phyloP scores from a whole-genome alignment of 2,329 filamentous ascomycete genomes.

The Arthrobotrys entomopaga region DNA sequence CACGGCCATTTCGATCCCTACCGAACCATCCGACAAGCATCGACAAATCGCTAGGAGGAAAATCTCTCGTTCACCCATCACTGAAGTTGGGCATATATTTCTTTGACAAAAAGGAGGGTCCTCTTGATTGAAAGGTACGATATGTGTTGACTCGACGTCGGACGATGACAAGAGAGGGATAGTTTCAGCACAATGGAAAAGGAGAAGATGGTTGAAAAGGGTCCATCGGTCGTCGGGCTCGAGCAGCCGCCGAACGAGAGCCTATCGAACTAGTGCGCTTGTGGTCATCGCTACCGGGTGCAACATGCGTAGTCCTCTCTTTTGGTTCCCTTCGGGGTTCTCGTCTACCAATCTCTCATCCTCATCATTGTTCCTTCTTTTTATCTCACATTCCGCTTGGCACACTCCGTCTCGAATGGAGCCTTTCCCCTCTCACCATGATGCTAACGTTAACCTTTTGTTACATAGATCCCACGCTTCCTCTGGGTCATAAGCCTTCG shows the following conservation, averaged over 20 bases:
- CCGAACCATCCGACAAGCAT: background rate
- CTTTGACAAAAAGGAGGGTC: conserved; percentile 22
- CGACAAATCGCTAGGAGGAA: conserved; percentile 3
- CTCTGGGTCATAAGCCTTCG: background rate
- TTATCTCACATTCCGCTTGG: background rate
- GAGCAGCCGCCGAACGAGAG: background rate
- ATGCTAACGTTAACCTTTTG: background rate
- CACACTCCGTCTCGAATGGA: background rate
- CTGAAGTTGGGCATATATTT: background rate
- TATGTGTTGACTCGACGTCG: conserved; percentile 28
- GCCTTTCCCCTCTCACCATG: background rate
- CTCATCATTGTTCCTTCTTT: background rate
- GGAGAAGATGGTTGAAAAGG: background rate
- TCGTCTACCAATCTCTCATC: background rate
- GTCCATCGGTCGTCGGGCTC: background rate
- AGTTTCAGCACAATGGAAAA: background rate
- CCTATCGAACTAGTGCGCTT: background rate
- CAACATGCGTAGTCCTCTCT: too few relatives aligned
- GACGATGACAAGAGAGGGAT: conserved; percentile 2
- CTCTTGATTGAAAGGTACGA: conserved; percentile 50
- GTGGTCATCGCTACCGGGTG: background rate
- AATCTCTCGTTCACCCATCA: conserved; percentile 1
- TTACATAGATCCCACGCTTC: conserved; percentile 2
- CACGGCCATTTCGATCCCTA: background rate
- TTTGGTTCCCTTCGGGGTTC: too few relatives aligned